A percentile compares a stretch with the other conserved stretches of the same genome.
phyloP scores from a whole-genome alignment of 352 stramenopile species.

The Thalassiosira exigua region DNA sequence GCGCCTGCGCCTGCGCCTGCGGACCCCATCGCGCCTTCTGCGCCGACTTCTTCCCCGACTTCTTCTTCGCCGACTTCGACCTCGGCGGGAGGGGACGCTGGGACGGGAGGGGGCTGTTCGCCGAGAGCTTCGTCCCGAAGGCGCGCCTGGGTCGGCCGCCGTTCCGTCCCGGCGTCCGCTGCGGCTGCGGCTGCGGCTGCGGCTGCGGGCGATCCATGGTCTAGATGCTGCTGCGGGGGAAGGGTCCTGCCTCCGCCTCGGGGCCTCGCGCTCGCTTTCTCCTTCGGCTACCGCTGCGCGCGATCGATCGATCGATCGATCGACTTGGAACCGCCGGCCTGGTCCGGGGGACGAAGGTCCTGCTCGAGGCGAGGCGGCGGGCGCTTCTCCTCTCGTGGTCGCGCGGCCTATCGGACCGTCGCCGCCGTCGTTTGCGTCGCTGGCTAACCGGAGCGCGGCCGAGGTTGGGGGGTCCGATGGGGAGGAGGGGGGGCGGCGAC shows the following conservation, averaged over 20 bases:
- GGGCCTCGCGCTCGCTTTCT: not conserved
- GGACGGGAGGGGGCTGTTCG: slow-evolving; percentile 40
- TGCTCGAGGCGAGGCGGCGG: not conserved
- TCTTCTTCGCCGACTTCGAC: slow-evolving; percentile 30
- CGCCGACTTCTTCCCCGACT: not conserved
- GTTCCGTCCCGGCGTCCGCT: not conserved
- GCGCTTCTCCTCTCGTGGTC: not conserved
- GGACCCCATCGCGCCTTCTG: not conserved
- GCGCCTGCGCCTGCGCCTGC: too few relatives aligned
- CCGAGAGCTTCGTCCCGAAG: slow-evolving; percentile 51
- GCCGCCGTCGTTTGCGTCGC: not conserved
- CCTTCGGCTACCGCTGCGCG: not conserved
- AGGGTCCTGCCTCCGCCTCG: too few relatives aligned
- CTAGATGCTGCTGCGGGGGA: too few relatives aligned
- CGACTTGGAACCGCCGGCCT: not conserved
- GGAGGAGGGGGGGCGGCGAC: too few relatives aligned
- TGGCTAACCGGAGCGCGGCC: too few relatives aligned
- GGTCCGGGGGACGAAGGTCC: not conserved
- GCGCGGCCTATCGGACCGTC: not conserved
- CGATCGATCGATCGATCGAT: not conserved
- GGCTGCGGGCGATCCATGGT: too few relatives aligned
- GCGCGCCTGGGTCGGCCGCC: slow-evolving; percentile 1
- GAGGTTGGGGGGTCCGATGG: too few relatives aligned
- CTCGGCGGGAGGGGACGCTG: slow-evolving; percentile 13
- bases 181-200: too few relatives aligned